Conservation (phyloP, 169 alveolate species). For the Ophryocystis elektroscirrha region DNA sequence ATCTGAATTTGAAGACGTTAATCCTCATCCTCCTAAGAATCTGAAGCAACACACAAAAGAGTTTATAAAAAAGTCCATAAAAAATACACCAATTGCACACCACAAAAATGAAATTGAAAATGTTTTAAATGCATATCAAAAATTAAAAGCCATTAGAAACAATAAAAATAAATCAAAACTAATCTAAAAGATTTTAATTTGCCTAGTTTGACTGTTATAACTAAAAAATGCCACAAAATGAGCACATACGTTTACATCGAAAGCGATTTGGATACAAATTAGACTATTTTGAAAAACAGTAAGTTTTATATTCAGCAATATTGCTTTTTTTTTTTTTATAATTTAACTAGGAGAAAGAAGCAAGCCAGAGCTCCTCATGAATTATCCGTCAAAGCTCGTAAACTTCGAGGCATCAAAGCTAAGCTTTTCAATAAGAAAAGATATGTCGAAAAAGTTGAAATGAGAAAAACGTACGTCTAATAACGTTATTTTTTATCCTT, state of each 20-base stretch:
- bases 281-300: constrained; percentile 65
- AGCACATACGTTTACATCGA: constrained; percentile 77
- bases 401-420: constrained; percentile 81
- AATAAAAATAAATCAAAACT: no score
- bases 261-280: constrained; percentile 80
- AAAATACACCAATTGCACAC: no score
- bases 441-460: constrained; percentile 87
- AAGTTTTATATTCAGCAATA: neutral
- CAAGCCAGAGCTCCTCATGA: constrained; percentile 76
- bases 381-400: constrained; percentile 67
- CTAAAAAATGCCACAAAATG: constrained; percentile 79
- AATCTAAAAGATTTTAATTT: no score
- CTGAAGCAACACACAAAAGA: no score
- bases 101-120: no score
- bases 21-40: no score
- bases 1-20: no score
- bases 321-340: neutral
- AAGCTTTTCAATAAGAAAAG: constrained; percentile 78
- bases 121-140: no score
- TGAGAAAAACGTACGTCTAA: no score
- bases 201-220: neutral
- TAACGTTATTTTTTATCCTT: no score
- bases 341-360: constrained; percentile 51
- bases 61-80: no score
- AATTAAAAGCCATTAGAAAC: no score